phyloP scores from a whole-genome alignment of 768 basidiomycete genomes.

The Trametes villosa region DNA sequence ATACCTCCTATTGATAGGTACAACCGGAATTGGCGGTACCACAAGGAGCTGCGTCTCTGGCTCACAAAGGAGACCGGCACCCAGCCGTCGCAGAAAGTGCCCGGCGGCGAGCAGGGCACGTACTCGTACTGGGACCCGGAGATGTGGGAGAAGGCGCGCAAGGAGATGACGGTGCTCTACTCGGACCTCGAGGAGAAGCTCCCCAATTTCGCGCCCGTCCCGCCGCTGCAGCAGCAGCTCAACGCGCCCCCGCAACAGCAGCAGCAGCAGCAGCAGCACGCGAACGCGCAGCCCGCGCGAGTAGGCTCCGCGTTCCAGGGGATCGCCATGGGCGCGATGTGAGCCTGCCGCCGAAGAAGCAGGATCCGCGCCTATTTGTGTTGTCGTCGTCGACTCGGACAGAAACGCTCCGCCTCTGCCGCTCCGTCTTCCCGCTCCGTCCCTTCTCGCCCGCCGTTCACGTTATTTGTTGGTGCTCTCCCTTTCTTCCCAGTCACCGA shows the following conservation, averaged over 20 bases:
- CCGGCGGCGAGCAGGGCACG: conserved; percentile 82
- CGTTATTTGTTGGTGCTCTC: conserved; percentile 17
- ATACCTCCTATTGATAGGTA: conserved; percentile 53
- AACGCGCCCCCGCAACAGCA: conserved; percentile 31
- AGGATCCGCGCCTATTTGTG: not conserved
- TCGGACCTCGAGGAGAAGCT: conserved; percentile 77
- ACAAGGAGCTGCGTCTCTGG: conserved; percentile 87
- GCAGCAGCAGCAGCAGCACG: too few species aligned
- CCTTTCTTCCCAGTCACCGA: conserved; percentile 19
- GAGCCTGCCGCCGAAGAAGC: conserved; percentile 20
- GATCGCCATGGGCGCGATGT: conserved; percentile 57
- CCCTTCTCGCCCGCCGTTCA: not conserved
- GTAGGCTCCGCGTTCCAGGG: conserved; percentile 46
- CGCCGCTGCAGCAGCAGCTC: conserved; percentile 31
- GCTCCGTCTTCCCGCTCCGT: not conserved
- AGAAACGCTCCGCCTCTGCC: conserved; percentile 10
- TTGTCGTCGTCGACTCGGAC: conserved; percentile 10
- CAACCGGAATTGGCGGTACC: conserved; percentile 95
- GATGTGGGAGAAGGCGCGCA: conserved; percentile 75
- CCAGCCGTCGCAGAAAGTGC: conserved; percentile 73
- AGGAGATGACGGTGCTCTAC: conserved; percentile 77
- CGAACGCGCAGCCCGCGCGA: conserved; percentile 29
- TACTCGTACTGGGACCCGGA: conserved; percentile 92
- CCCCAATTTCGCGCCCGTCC: conserved; percentile 59
- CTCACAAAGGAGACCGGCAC: conserved; percentile 89